phyloP scores from a whole-genome alignment of 352 stramenopile genomes.

The Pythium brachiatum region DNA sequence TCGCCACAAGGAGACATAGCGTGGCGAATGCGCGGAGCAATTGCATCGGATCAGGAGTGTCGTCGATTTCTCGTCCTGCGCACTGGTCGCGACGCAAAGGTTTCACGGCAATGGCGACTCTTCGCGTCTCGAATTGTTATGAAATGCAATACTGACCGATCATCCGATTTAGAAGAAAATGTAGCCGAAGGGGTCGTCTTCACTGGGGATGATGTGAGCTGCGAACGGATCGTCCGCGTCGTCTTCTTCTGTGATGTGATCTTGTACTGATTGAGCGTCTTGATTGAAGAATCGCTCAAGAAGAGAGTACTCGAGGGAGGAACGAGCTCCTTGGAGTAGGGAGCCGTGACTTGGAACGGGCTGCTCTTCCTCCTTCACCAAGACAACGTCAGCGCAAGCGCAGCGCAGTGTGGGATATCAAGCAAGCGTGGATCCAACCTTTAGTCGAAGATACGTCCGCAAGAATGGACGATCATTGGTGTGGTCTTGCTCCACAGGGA shows the following conservation, averaged over 20 bases:
- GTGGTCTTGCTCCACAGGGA: background rate
- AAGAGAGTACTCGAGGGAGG: slow-evolving; percentile 14
- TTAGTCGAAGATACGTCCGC: slow-evolving; percentile 8
- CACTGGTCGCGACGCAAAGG: background rate
- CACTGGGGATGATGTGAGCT: background rate
- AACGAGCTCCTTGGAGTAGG: background rate
- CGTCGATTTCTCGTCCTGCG: background rate
- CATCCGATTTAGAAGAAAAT: slow-evolving; percentile 25
- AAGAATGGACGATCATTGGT: slow-evolving; percentile 9
- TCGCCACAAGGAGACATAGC: background rate
- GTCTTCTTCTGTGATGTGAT: background rate
- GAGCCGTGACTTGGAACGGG: background rate
- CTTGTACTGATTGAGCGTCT: background rate
- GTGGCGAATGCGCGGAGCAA: slow-evolving; percentile 5
- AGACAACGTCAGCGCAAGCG: background rate
- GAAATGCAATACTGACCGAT: slow-evolving; percentile 9
- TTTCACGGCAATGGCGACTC: background rate
- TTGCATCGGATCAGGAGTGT: slow-evolving; percentile 8
- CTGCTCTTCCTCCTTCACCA: background rate
- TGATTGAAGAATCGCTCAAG: slow-evolving; percentile 5
- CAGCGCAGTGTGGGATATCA: background rate
- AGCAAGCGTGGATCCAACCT: background rate
- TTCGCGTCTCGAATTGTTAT: slow-evolving; percentile 1
- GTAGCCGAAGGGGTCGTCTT: slow-evolving; percentile 14
- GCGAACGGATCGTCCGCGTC: background rate